Conservation (phyloP, 805 yeast species). For the Candida ponderosae region DNA sequence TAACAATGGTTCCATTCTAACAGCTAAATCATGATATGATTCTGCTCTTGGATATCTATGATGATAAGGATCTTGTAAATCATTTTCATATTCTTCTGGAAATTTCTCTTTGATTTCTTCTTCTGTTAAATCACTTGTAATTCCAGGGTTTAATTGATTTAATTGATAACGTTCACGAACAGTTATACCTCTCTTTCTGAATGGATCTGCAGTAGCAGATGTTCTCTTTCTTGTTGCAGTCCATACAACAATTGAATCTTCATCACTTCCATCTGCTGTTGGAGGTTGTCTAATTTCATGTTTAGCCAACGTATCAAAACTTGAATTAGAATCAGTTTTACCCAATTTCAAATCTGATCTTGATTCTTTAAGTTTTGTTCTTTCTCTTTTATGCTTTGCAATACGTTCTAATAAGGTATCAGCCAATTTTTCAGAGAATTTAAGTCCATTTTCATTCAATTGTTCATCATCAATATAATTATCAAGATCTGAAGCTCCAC, state of each 20-base stretch:
- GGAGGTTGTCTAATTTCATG: constrained; percentile 27
- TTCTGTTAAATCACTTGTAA: constrained; percentile 60
- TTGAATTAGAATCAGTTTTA: constrained; percentile 8
- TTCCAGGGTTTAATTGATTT: constrained; percentile 86
- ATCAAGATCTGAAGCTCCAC: constrained; percentile 41
- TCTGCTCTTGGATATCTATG: constrained; percentile 89
- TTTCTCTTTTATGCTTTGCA: constrained; percentile 21
- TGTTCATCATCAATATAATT: constrained; percentile 75
- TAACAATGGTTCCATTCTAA: constrained; percentile 86
- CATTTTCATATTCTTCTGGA: constrained; percentile 65
- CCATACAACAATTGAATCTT: constrained; percentile 78
- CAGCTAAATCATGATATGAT: constrained; percentile 92
- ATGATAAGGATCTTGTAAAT: constrained; percentile 78
- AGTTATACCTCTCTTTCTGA: constrained; percentile 52
- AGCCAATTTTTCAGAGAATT: constrained; percentile 59
- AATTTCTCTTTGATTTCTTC: constrained; percentile 50
- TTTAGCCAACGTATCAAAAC: constrained; percentile 10
- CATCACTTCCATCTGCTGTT: constrained; percentile 47
- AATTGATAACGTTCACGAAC: constrained; percentile 75
- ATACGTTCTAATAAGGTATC: constrained; percentile 37
- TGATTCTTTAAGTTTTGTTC: constrained; percentile 1
- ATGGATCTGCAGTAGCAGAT: constrained; percentile 65
- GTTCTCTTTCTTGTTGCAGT: constrained; percentile 88
- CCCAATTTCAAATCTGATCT: constrained; percentile 2
- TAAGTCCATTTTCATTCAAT: constrained; percentile 63